Evolutionary conservation across 345 rosid genomes (phyloP), one percentile per base, ranked within the genome.

Genomic region (Anacardium occidentale): DNA sequence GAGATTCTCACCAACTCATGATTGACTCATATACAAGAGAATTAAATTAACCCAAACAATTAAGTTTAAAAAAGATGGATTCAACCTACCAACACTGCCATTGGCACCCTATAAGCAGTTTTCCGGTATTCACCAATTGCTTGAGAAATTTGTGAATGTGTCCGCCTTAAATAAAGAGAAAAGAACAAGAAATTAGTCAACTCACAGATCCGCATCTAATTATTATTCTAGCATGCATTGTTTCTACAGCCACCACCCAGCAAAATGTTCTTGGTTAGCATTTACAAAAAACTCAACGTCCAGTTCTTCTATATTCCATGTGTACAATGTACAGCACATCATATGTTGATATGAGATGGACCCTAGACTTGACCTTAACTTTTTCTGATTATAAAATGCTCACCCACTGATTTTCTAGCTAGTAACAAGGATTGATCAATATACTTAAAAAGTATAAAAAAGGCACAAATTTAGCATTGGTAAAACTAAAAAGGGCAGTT

Each of bases 81-180:
- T 50, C 72, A 78, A 78, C 89, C 67, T 85, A 92, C 98, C 98
- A 94, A 80, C 61, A 94, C 88, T 51, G 97, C 87, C 98, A 94
- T 94, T 21, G 97, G 94, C 66, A 90, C 98, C 72, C 98, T 85
- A 77, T 94, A 94, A 42, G 90, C 74, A 80, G 98, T 92, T 79
- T 94, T 94, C 76, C 82, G 74, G 74, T 89, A 94, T 76, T 94
- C 98, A 29, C 87, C 88, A 60, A 94, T 82, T 71, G 89, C 93
- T 84, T 94, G 98, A 47, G 98, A 85, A 76, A 94, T 85, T 81
- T 94, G 98, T 63, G 98, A 87, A 78, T 94, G 98, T 4, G 98
- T 94, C 85, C 98, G 90, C 92, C 98, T 94, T 37, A 4, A 14
- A 14, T 73, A 57, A 76, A 64, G 37, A 74, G 53, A 70, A 48